phyloP scores from a whole-genome alignment of 768 basidiomycete genomes.

The Kwoniella botswanensis region DNA sequence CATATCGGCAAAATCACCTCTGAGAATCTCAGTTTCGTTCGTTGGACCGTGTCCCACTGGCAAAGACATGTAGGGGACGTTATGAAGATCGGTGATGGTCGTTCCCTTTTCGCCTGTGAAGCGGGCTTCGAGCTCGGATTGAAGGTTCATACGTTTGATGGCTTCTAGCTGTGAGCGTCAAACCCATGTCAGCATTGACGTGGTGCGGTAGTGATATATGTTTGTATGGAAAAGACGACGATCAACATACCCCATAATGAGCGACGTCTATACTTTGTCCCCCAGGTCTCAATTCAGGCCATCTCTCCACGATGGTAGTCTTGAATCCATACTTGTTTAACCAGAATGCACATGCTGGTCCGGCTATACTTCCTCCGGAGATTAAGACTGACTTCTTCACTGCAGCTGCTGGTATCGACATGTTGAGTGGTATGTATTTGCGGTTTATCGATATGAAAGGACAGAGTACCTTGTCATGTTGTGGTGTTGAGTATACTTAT shows the following conservation, averaged over 20 bases:
- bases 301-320: conserved; percentile 49
- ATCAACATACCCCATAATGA: conserved; percentile 12
- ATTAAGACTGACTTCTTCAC: conserved; percentile 29
- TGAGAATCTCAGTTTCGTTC: conserved; percentile 48
- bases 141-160: conserved; percentile 41
- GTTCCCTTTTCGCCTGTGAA: conserved; percentile 43
- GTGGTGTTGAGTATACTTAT: too few species aligned
- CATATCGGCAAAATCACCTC: conserved; percentile 46
- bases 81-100: conserved; percentile 31
- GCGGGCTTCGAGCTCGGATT: conserved; percentile 12
- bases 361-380: conserved; percentile 50
- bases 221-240: too few species aligned
- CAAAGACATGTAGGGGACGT: conserved; percentile 28
- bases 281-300: conserved; percentile 21
- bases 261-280: conserved; percentile 53
- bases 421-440: too few species aligned
- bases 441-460: too few species aligned
- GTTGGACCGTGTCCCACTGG: conserved; percentile 29
- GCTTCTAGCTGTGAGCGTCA: conserved; percentile 21
- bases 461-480: too few species aligned
- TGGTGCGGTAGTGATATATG: too few species aligned
- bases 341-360: conserved; percentile 44
- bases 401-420: background rate
- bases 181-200: background rate
- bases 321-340: conserved; percentile 29